phyloP scores from a whole-genome alignment of 2,329 filamentous ascomycete species.

The Dothistroma pini region DNA sequence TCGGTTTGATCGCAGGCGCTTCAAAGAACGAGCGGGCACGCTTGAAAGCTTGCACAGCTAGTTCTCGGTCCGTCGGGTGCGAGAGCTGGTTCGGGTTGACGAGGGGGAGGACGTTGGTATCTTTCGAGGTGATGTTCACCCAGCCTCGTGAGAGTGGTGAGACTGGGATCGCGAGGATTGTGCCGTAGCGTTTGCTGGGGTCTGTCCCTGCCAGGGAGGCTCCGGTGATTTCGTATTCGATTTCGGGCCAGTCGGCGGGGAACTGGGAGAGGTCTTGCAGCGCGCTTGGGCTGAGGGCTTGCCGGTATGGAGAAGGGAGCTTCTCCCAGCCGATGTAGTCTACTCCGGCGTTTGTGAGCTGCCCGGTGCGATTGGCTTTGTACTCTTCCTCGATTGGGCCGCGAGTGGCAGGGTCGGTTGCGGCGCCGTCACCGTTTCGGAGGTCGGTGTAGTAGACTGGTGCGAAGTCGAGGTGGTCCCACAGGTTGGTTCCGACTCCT shows the following conservation, averaged over 20 bases:
- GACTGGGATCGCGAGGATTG: slow-evolving; percentile 22
- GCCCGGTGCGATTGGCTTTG: slow-evolving; percentile 17
- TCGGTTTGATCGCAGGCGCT: slow-evolving; percentile 9
- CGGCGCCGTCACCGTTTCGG: slow-evolving; percentile 5
- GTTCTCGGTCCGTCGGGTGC: slow-evolving; percentile 29
- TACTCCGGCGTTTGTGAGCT: slow-evolving; percentile 11
- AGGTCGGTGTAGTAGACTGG: slow-evolving; percentile 13
- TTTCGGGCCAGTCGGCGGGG: slow-evolving; percentile 20
- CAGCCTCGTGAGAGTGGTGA: slow-evolving; percentile 10
- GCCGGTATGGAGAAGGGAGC: slow-evolving; percentile 14
- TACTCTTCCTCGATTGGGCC: slow-evolving; percentile 15
- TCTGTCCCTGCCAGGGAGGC: slow-evolving; percentile 18
- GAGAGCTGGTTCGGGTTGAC: slow-evolving; percentile 37
- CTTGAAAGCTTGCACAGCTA: slow-evolving; percentile 28
- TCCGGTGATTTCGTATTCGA: slow-evolving; percentile 16
- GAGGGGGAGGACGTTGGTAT: slow-evolving; percentile 22
- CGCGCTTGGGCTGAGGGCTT: slow-evolving; percentile 11
- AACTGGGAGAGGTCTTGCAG: slow-evolving; percentile 13
- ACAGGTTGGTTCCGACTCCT: slow-evolving; percentile 21
- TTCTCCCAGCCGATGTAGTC: slow-evolving; percentile 22
- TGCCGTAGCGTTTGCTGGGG: slow-evolving; percentile 33
- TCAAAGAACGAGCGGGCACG: slow-evolving; percentile 11
- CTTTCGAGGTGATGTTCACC: slow-evolving; percentile 9
- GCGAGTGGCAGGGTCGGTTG: slow-evolving; percentile 3
- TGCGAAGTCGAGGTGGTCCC: slow-evolving; percentile 15